Conservation (phyloP, 1,139 yeast species). For the Pichia sp. region DNA sequence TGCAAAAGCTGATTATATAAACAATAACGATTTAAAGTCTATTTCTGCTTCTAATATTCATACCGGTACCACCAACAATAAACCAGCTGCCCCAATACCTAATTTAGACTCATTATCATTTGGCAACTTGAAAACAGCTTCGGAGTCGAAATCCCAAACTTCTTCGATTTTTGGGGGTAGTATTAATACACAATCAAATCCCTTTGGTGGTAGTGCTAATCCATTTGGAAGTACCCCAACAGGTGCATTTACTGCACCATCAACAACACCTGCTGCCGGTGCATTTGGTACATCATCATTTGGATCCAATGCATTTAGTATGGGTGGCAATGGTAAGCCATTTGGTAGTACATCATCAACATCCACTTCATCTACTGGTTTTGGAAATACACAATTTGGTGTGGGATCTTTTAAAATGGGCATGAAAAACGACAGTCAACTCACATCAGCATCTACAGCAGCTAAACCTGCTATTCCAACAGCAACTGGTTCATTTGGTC, state of each 20-base stretch:
- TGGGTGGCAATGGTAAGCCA: neutral
- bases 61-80: neutral
- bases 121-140: neutral
- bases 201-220: neutral
- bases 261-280: conserved; percentile 16
- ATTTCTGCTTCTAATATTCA: too few species aligned
- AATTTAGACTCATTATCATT: conserved; percentile 1
- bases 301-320: neutral
- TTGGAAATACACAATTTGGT: conserved; percentile 3
- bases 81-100: neutral
- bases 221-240: conserved; percentile 3
- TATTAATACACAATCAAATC: conserved; percentile 12
- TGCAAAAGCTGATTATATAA: conserved; percentile 7
- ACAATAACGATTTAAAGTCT: too few species aligned
- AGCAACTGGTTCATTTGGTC: conserved; percentile 6
- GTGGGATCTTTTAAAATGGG: conserved; percentile 7
- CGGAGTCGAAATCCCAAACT: neutral
- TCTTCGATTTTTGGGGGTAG: conserved; percentile 3
- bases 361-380: conserved; percentile 15
- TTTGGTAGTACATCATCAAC: neutral
- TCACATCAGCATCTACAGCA: conserved; percentile 5
- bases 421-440: neutral
- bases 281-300: neutral
- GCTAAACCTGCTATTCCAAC: neutral
- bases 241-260: neutral